Evolutionary conservation across 148 eudicot species (phyloP).

Genomic region (Fagopyrum esculentum): DNA sequence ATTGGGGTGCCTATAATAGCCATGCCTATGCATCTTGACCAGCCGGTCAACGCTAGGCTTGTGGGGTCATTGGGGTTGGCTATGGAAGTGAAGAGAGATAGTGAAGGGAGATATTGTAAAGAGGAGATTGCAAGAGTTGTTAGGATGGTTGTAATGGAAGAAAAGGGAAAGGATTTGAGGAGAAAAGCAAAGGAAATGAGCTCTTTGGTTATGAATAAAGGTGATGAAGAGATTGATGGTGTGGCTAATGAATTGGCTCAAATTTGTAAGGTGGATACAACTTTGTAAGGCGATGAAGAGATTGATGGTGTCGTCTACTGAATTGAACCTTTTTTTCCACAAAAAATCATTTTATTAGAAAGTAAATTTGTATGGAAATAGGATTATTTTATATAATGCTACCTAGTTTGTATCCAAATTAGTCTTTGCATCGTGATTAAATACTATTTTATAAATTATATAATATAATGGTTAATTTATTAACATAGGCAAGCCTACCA

Average conservation of each 20-base stretch:
- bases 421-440: too few species aligned
- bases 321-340: too few species aligned
- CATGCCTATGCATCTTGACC: conserved; percentile 18
- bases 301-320: too few species aligned
- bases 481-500: too few species aligned
- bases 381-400: neutral
- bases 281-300: too few species aligned
- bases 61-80: conserved; percentile 6
- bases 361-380: too few species aligned
- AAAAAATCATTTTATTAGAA: too few species aligned
- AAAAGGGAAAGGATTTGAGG: conserved; percentile 12
- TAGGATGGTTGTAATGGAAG: conserved; percentile 9
- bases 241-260: conserved; percentile 12
- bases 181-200: conserved; percentile 16
- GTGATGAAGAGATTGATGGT: conserved; percentile 15
- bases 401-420: neutral
- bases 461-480: too few species aligned
- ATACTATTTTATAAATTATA: too few species aligned
- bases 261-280: conserved; percentile 7
- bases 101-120: conserved; percentile 10
- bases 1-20: conserved; percentile 18
- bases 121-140: conserved; percentile 17
- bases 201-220: conserved; percentile 1
- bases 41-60: conserved; percentile 15
- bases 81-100: conserved; percentile 11